phyloP scores from a whole-genome alignment of 148 eudicot genomes.

The Spergularia marina region DNA sequence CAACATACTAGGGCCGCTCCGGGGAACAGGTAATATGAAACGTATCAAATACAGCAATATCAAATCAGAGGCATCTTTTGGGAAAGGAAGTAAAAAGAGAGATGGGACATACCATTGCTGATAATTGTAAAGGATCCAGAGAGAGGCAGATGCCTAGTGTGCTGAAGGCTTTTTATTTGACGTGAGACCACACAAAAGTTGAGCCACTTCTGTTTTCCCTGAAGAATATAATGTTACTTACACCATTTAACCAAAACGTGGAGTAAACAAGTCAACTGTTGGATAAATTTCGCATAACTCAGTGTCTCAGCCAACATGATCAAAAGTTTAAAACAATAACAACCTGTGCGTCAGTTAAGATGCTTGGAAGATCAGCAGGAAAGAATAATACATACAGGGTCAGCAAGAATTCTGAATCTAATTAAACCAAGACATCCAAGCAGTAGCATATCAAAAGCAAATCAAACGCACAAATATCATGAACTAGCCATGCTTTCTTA shows the following conservation, averaged over 20 bases:
- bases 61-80: conserved; percentile 26
- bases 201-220: conserved; percentile 12
- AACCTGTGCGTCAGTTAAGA: neutral
- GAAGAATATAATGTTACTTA: conserved; percentile 10
- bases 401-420: neutral
- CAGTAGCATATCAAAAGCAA: neutral
- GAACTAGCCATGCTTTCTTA: too few species aligned
- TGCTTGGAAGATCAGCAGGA: neutral
- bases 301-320: neutral
- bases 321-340: neutral
- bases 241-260: conserved; percentile 2
- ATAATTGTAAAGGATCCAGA: conserved; percentile 24
- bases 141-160: conserved; percentile 26
- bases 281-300: neutral
- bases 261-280: conserved; percentile 3
- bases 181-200: conserved; percentile 21
- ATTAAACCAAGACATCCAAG: neutral
- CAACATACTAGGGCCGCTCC: too few species aligned
- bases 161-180: conserved; percentile 26
- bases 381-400: neutral
- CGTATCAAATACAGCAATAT: conserved; percentile 22
- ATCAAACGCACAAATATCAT: neutral
- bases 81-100: conserved; percentile 23
- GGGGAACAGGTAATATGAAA: conserved; percentile 21
- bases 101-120: conserved; percentile 27